Percentiles rank a stretch among this genome's conserved stretches.
Conservation (phyloP, 225 moss, liverwort and hornwort genomes). For the Physcomitrium patens region DNA sequence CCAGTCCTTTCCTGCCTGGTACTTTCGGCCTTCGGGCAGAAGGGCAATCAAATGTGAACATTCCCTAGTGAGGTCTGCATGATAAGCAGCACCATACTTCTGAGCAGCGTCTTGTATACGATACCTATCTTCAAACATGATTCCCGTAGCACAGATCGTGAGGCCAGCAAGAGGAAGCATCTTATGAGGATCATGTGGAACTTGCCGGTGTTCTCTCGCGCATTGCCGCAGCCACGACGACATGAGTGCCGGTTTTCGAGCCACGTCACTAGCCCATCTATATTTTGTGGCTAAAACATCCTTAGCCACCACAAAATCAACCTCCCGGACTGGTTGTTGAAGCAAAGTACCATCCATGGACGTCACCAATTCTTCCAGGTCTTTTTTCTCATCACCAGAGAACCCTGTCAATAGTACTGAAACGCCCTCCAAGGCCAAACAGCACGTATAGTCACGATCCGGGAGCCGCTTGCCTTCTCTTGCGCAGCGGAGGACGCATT, state of each 20-base stretch:
- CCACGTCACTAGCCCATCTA: conserved; percentile 73
- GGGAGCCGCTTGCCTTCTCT: conserved; percentile 48
- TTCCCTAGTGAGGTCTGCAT: conserved; percentile 67
- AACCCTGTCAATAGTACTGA: conserved; percentile 56
- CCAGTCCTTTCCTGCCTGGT: conserved; percentile 49
- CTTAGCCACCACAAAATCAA: conserved; percentile 83
- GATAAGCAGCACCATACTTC: conserved; percentile 64
- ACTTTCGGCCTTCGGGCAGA: conserved; percentile 52
- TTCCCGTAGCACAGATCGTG: conserved; percentile 57
- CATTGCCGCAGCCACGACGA: conserved; percentile 72
- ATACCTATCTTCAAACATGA: conserved; percentile 52
- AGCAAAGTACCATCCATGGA: conserved; percentile 73
- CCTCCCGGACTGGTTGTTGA: conserved; percentile 54
- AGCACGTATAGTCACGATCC: conserved; percentile 58
- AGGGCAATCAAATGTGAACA: conserved; percentile 89
- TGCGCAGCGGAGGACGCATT: conserved; percentile 59
- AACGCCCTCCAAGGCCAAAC: conserved; percentile 52
- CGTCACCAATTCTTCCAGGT: conserved; percentile 53
- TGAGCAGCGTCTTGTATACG: conserved; percentile 60
- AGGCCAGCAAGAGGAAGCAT: conserved; percentile 75
- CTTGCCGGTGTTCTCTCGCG: conserved; percentile 69
- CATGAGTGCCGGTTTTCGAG: conserved; percentile 72
- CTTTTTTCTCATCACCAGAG: conserved; percentile 42
- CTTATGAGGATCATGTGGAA: conserved; percentile 53
- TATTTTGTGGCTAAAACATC: conserved; percentile 76